Conservation (phyloP, 2,329 filamentous ascomycete species). For the Sphaerulina populicola region DNA sequence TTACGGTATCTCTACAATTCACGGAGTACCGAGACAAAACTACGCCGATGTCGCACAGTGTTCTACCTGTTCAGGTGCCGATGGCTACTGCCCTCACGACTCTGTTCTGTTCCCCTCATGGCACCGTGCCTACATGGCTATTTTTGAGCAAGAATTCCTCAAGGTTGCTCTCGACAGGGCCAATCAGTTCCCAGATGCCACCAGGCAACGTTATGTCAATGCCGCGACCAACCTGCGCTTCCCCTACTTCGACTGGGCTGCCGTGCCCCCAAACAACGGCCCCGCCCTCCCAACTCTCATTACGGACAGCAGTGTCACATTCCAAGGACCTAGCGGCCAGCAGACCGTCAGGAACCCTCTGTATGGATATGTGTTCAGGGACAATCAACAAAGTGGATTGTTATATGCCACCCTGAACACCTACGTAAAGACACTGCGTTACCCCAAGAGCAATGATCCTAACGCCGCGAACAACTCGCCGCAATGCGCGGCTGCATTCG, state of each 20-base stretch:
- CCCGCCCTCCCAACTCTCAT: conserved; percentile 19
- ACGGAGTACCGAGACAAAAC: conserved; percentile 23
- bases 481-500: conserved; percentile 15
- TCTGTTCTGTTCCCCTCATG: conserved; percentile 25
- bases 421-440: conserved; percentile 22
- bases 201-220: conserved; percentile 11
- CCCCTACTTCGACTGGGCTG: conserved; percentile 29
- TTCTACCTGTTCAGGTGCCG: conserved; percentile 14
- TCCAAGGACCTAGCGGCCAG: conserved; percentile 20
- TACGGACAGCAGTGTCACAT: conserved; percentile 18
- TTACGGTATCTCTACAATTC: conserved; percentile 23
- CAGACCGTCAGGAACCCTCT: conserved; percentile 25
- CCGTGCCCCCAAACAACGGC: conserved; percentile 11
- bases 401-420: conserved; percentile 21
- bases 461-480: conserved; percentile 16
- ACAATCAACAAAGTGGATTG: conserved; percentile 11
- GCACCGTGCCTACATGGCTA: conserved; percentile 26
- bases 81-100: conserved; percentile 26
- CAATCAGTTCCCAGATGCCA: conserved; percentile 13
- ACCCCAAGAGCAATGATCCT: conserved; percentile 21
- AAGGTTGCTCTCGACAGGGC: conserved; percentile 18
- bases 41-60: conserved; percentile 23
- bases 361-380: conserved; percentile 24
- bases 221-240: conserved; percentile 22
- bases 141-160: conserved; percentile 26